These are phyloP conservation scores for Aspergillus caelatus DNA, from an alignment of 2,329 filamentous ascomycete species.

Conservation along the genomic window DNA sequence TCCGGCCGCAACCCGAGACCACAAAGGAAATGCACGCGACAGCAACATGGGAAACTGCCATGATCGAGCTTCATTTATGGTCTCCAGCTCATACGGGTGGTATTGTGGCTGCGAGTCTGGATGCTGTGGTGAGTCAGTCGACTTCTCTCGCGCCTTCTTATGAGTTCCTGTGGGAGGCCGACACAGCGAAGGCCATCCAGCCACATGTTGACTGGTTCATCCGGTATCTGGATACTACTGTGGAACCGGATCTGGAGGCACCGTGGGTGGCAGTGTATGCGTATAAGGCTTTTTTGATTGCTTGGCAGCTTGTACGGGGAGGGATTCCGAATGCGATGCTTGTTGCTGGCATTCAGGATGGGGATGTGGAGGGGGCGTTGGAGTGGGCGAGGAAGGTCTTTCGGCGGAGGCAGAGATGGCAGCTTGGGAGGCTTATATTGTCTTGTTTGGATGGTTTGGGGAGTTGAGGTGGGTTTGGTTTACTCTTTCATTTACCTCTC, in stretches of 20 bases:
- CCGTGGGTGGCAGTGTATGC: conserved; percentile 46
- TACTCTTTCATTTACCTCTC: background rate
- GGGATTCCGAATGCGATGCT: conserved; percentile 38
- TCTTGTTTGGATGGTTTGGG: conserved; percentile 30
- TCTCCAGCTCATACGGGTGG: conserved; percentile 45
- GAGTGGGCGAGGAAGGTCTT: conserved; percentile 39
- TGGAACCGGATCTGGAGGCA: conserved; percentile 32
- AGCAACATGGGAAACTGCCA: conserved; percentile 47
- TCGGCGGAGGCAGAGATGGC: conserved; percentile 30
- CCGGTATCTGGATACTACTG: conserved; percentile 34
- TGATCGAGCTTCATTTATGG: conserved; percentile 49
- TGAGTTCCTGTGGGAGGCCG: conserved; percentile 36
- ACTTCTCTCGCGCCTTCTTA: conserved; percentile 34
- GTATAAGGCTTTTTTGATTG: conserved; percentile 47
- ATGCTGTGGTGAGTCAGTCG: conserved; percentile 37
- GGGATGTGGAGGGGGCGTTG: conserved; percentile 28
- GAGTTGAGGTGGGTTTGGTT: background rate
- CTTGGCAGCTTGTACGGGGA: conserved; percentile 41
- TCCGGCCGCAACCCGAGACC: conserved; percentile 18
- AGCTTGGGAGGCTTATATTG: conserved; percentile 36
- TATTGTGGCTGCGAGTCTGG: conserved; percentile 41
- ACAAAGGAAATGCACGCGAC: conserved; percentile 9
- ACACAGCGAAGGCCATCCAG: conserved; percentile 32
- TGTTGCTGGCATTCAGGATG: conserved; percentile 35
- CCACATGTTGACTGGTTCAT: conserved; percentile 46